phyloP scores from a whole-genome alignment of 768 basidiomycete genomes.

The Tubosaeta brunneosetosa region DNA sequence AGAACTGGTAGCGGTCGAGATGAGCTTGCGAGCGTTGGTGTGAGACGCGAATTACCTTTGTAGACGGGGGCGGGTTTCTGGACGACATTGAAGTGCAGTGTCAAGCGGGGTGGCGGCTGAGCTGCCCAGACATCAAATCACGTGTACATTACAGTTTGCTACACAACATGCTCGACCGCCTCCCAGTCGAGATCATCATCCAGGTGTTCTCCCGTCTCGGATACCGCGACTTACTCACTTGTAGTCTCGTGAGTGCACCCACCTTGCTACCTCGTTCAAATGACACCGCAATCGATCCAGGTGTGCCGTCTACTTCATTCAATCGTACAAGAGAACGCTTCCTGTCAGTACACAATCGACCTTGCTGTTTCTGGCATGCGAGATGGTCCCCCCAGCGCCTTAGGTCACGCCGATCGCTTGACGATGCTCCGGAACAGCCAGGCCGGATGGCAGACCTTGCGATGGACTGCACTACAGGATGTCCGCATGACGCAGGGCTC shows the following conservation, averaged over 20 bases:
- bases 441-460: conserved; percentile 36
- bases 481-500: conserved; percentile 41
- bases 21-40: not conserved
- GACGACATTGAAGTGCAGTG: conserved; percentile 24
- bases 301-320: conserved; percentile 31
- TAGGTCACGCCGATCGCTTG: conserved; percentile 34
- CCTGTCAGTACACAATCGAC: conserved; percentile 41
- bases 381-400: conserved; percentile 31
- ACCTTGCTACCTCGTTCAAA: not conserved
- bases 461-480: conserved; percentile 30
- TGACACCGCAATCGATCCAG: conserved; percentile 16
- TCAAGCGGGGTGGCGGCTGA: not conserved
- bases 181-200: conserved; percentile 25
- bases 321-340: conserved; percentile 27
- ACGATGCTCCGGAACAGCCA: conserved; percentile 36
- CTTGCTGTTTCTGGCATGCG: conserved; percentile 42
- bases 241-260: conserved; percentile 20
- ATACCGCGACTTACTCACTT: conserved; percentile 25
- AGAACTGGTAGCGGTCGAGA: conserved; percentile 41
- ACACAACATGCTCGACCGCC: conserved; percentile 9
- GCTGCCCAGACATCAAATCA: conserved; percentile 11
- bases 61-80: conserved; percentile 23
- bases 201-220: conserved; percentile 18
- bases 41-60: conserved; percentile 27
- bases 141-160: conserved; percentile 8